Evolutionary conservation across 306 rosid genomes (phyloP).

Genomic region (Vachellia pachyceras): DNA sequence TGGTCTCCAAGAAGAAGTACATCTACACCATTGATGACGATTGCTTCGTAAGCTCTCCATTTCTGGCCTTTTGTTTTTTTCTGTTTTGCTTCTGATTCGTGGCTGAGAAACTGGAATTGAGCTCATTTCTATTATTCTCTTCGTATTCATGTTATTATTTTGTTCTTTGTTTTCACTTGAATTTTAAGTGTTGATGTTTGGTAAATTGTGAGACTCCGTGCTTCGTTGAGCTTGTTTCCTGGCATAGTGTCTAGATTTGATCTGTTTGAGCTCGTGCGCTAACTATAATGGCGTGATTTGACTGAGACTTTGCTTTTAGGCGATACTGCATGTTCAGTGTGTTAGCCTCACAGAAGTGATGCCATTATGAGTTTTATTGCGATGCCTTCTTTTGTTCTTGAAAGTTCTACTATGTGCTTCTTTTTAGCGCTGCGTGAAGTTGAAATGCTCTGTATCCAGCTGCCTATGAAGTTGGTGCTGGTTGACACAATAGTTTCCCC

Average conservation of each 20-base stretch:
- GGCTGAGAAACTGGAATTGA: background rate
- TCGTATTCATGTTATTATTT: background rate
- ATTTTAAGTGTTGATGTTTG: background rate
- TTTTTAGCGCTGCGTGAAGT: background rate
- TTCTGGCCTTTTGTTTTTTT: background rate
- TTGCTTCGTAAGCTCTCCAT: slow-evolving; percentile 69
- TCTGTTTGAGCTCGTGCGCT: background rate
- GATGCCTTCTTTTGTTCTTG: background rate
- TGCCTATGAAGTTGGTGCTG: background rate
- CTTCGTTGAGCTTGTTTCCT: background rate
- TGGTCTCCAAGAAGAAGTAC: slow-evolving; percentile 95
- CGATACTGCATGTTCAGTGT: background rate
- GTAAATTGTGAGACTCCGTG: slow-evolving; percentile 5
- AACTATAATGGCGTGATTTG: background rate
- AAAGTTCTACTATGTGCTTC: background rate
- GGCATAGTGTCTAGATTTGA: slow-evolving; percentile 11
- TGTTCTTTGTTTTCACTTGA: background rate
- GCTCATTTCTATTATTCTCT: background rate
- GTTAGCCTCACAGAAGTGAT: background rate
- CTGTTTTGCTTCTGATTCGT: background rate
- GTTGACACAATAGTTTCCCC: background rate
- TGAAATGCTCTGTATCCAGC: slow-evolving; percentile 22
- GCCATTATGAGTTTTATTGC: background rate
- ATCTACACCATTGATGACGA: slow-evolving; percentile 86
- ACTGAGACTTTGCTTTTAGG: background rate